These are phyloP conservation scores for Phytophthora hybrid DNA, from an alignment of 352 stramenopile genomes.

Conservation along the genomic window DNA sequence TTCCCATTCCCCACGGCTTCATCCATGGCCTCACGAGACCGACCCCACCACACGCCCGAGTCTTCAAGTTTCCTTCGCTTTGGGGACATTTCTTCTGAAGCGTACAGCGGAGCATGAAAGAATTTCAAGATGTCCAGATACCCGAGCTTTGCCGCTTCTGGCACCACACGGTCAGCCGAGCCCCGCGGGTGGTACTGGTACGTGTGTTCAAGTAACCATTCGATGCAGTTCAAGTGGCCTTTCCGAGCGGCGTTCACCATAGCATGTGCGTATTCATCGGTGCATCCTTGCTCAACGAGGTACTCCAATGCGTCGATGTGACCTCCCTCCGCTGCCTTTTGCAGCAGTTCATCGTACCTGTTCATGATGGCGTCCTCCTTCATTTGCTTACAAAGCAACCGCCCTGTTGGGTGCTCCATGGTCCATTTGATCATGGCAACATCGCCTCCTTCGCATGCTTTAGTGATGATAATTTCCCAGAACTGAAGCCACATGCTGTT, in stretches of 20 bases:
- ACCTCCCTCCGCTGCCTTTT: not conserved
- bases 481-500: not conserved
- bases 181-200: conserved; percentile 1
- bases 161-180: conserved; percentile 1
- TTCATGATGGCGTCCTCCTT: conserved; percentile 3
- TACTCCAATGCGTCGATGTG: conserved; percentile 8
- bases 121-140: conserved; percentile 9
- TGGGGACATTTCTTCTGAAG: conserved; percentile 2
- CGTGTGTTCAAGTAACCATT: conserved; percentile 7
- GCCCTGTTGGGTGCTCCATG: conserved; percentile 16
- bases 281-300: conserved; percentile 6
- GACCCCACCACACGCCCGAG: conserved; percentile 2
- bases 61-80: conserved; percentile 11
- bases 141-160: conserved; percentile 2
- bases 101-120: not conserved
- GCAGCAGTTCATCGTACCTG: not conserved
- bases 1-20: conserved; percentile 1
- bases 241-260: conserved; percentile 3
- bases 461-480: not conserved
- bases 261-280: conserved; percentile 3
- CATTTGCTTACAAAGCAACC: not conserved
- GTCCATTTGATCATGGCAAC: conserved; percentile 13
- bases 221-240: conserved; percentile 2
- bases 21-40: not conserved
- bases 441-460: not conserved